A percentile compares a stretch with the other conserved stretches of the same genome.
Conservation (phyloP, 192 early-diverging fungal species). For the Backusella australiensis region DNA sequence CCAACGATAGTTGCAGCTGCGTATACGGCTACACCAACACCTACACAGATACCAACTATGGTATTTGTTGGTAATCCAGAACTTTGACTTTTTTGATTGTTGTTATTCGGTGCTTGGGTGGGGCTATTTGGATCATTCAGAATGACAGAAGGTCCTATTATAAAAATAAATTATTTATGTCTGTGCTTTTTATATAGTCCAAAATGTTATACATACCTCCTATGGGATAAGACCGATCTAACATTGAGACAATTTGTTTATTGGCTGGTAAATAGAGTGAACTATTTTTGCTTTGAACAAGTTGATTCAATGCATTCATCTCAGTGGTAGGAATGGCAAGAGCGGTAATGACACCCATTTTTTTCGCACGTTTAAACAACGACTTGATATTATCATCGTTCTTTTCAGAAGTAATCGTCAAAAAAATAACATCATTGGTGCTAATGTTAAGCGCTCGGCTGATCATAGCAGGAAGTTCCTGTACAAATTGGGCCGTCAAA, state of each 20-base stretch:
- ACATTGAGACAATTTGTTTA: constrained; percentile 20
- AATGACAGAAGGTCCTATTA: not conserved
- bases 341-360: constrained; percentile 21
- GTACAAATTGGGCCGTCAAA: constrained; percentile 28
- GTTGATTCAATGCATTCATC: constrained; percentile 12
- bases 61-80: constrained; percentile 18
- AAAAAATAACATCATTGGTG: constrained; percentile 27
- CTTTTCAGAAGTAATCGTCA: constrained; percentile 19
- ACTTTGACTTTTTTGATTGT: not conserved
- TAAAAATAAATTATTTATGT: not conserved
- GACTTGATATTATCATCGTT: not conserved
- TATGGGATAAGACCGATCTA: constrained; percentile 29
- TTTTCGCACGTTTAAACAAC: not conserved
- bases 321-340: constrained; percentile 24
- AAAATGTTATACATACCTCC: not conserved
- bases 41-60: constrained; percentile 38
- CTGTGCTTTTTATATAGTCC: not conserved
- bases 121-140: not conserved
- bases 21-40: constrained; percentile 31
- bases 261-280: constrained; percentile 10
- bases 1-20: constrained; percentile 37
- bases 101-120: not conserved
- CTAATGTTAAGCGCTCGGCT: constrained; percentile 9
- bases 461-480: constrained; percentile 21
- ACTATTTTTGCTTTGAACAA: constrained; percentile 16